Conservation (phyloP, 192 early-diverging fungal species). For the Chytriomyces sp. region DNA sequence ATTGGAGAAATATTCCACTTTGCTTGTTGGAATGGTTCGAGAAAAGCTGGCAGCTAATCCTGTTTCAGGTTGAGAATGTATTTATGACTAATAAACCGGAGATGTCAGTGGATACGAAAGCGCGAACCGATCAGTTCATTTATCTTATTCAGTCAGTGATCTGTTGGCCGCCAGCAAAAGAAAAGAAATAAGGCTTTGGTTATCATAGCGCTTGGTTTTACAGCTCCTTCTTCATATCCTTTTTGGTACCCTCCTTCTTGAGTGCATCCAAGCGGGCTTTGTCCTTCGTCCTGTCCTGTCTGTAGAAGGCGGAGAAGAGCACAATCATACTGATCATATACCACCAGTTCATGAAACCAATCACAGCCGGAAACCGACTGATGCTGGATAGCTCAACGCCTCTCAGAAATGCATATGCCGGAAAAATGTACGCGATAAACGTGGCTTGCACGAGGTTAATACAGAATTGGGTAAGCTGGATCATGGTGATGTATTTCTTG, state of each 20-base stretch:
- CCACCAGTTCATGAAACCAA: constrained; percentile 51
- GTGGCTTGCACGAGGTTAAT: constrained; percentile 59
- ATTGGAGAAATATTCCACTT: constrained; percentile 43
- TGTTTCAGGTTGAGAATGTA: no score
- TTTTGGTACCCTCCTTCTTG: not conserved
- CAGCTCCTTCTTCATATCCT: no score
- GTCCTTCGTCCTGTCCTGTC: constrained; percentile 23
- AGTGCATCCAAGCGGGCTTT: not conserved
- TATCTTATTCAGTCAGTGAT: no score
- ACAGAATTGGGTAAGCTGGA: constrained; percentile 71
- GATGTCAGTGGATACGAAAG: no score
- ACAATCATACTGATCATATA: constrained; percentile 72
- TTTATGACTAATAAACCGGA: no score
- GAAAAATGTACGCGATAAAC: constrained; percentile 25
- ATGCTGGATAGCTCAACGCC: constrained; percentile 34
- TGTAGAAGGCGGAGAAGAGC: constrained; percentile 66
- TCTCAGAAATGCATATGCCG: constrained; percentile 40
- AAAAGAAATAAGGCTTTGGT: no score
- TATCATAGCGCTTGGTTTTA: no score
- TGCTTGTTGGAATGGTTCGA: constrained; percentile 39
- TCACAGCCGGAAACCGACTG: not conserved
- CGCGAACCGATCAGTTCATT: no score
- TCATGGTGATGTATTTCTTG: constrained; percentile 64
- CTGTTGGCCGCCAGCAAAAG: no score
- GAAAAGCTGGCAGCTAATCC: constrained; percentile 31